These are phyloP conservation scores for Helicocarpus griseus DNA, from an alignment of 2,329 filamentous ascomycete genomes.

Conservation along the genomic window DNA sequence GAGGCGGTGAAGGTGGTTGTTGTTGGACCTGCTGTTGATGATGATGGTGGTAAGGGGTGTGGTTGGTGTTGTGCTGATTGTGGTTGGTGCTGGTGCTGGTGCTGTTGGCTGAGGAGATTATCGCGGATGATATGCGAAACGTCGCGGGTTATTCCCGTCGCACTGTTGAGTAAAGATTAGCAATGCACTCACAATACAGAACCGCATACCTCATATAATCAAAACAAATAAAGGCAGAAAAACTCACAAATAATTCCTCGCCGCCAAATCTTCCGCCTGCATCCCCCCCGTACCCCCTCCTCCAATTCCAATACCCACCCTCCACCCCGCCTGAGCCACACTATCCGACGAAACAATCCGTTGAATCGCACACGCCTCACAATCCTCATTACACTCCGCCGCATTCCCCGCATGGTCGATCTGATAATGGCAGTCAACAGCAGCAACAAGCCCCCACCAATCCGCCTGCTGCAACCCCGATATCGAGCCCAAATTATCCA, in stretches of 20 bases:
- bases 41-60: neutral
- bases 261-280: constrained; percentile 16
- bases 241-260: constrained; percentile 34
- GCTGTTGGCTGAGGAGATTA: constrained; percentile 20
- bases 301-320: constrained; percentile 26
- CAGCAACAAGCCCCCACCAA: constrained; percentile 35
- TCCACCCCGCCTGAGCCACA: constrained; percentile 25
- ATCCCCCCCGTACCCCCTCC: constrained; percentile 18
- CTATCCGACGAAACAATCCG: constrained; percentile 28
- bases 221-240: neutral
- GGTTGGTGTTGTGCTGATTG: neutral
- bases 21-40: constrained; percentile 3
- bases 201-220: neutral
- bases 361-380: constrained; percentile 27
- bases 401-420: constrained; percentile 27
- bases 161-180: constrained; percentile 24
- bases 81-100: neutral
- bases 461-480: constrained; percentile 33
- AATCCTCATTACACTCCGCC: constrained; percentile 21
- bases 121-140: constrained; percentile 33
- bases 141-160: constrained; percentile 32
- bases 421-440: constrained; percentile 35
- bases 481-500: constrained; percentile 33
- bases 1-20: constrained; percentile 7
- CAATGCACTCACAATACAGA: neutral